Base-by-base conservation (phyloP, 2,329 filamentous ascomycete species). In the Pezicula radicicola region DNA sequence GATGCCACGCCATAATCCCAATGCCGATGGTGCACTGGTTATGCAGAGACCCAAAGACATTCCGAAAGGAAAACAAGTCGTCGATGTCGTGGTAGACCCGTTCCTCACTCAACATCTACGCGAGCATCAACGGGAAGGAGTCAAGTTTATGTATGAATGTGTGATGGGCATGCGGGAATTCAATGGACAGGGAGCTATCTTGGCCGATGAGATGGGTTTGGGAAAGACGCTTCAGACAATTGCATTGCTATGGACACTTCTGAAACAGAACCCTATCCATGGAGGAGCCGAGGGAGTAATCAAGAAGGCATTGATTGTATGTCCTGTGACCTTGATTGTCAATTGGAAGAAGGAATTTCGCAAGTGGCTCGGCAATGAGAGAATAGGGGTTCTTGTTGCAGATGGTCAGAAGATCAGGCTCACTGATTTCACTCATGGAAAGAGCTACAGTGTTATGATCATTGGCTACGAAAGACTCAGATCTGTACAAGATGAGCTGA, bases 141-240 rank as follows among this genome's bases (percentile, higher is more conserved):
- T 89, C 1, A 74, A 80, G 46, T 89, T 90, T 60, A 66, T 90
- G 41, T 90, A 90, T 61, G 86, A 89, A 67, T 89, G 86, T 63
- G 83, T 89, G 0, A 89, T 89, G 86, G 86, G 86, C 5, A 79
- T 89, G 76, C 77, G 84, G 40, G 71, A 76, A 40, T 84, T 79
- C 55, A 81, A 81, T 60, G 85, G 86, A 1, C 79, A 86, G 66
- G 86, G 86, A 21, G 86, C 85, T 3, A 84, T 90, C 53, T 72
- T 90, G 46, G 87, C 87, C 2, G 87, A 90, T 63, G 87, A 89
- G 60, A 90, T 90, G 87, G 87, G 87, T 0, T 68, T 90, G 2
- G 87, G 87, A 18, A 90, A 90, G 69, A 89, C 87, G 1, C 65
- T 89, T 33, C 86, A 89, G 61, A 89, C 86, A 0, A 89, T 90